These are phyloP conservation scores for Cryptococcus maquisensis DNA, from an alignment of 1,284 basidiomycete genomes.

Conservation along the genomic window DNA sequence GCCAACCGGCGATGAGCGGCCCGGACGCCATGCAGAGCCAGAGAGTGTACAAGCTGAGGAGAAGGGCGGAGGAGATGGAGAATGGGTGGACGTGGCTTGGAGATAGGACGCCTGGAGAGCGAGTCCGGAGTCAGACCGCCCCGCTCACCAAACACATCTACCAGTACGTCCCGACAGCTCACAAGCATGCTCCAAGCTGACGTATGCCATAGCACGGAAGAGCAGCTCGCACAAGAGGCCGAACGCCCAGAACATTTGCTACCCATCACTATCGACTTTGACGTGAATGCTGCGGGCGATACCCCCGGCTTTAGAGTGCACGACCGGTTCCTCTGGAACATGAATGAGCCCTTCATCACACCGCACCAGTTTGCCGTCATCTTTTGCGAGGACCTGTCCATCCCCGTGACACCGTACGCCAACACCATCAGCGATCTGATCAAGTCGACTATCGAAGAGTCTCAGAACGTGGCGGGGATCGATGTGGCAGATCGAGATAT, in stretches of 20 bases:
- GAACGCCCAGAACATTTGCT: constrained; percentile 66
- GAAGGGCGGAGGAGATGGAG: constrained; percentile 37
- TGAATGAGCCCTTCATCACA: constrained; percentile 69
- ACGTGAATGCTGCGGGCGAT: constrained; percentile 59
- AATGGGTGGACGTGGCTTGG: constrained; percentile 83
- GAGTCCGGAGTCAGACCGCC: constrained; percentile 63
- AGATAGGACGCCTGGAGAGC: constrained; percentile 71
- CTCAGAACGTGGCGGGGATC: constrained; percentile 71
- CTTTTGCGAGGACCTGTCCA: constrained; percentile 82
- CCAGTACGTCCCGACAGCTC: constrained; percentile 54
- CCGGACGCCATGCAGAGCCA: constrained; percentile 12
- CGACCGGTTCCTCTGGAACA: constrained; percentile 96
- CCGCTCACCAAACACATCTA: constrained; percentile 63
- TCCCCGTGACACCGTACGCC: constrained; percentile 64
- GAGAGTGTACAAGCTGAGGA: constrained; percentile 48
- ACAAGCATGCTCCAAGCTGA: not conserved
- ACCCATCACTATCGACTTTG: constrained; percentile 90
- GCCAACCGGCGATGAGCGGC: constrained; percentile 3
- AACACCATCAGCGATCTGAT: constrained; percentile 81
- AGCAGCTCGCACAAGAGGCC: constrained; percentile 64
- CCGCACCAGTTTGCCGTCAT: constrained; percentile 78
- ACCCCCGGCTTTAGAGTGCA: constrained; percentile 66
- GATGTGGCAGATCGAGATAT: constrained; percentile 42
- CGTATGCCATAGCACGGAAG: constrained; percentile 55
- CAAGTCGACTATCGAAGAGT: constrained; percentile 81